phyloP scores from a whole-genome alignment of 164 flowering plant species.

The Paratinospora sagittata region DNA sequence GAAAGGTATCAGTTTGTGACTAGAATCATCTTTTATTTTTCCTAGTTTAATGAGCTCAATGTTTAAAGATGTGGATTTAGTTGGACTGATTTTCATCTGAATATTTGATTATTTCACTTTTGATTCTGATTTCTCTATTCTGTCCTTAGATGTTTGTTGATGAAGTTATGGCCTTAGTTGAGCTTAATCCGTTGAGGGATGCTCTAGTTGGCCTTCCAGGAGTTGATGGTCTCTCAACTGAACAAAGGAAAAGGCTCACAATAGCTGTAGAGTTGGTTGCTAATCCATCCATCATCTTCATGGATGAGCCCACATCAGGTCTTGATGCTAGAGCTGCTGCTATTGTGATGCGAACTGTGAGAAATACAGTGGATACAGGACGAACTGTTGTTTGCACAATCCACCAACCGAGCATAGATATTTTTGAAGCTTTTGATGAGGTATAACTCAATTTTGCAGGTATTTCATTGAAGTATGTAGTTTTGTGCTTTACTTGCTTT shows the following conservation, averaged over 20 bases:
- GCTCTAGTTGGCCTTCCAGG: conserved; percentile 71
- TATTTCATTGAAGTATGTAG: not conserved
- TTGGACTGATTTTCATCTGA: not conserved
- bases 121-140: not conserved
- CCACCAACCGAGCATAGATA: conserved; percentile 74
- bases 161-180: conserved; percentile 67
- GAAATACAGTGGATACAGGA: conserved; percentile 68
- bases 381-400: conserved; percentile 77
- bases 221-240: conserved; percentile 59
- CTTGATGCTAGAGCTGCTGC: conserved; percentile 74
- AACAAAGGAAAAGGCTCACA: conserved; percentile 68
- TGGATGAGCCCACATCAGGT: conserved; percentile 76
- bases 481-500: not conserved
- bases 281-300: conserved; percentile 66
- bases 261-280: conserved; percentile 71
- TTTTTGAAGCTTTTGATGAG: conserved; percentile 79
- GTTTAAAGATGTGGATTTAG: not conserved
- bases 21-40: not conserved
- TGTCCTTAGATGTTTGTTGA: conserved; percentile 42
- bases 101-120: not conserved
- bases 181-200: conserved; percentile 39
- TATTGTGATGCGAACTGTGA: conserved; percentile 67
- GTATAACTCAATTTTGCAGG: conserved; percentile 18
- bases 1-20: conserved; percentile 25
- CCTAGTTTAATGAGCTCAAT: not conserved